Evolutionary conservation across 495 filamentous ascomycete genomes (phyloP), one percentile per base, ranked within the genome.

Genomic region (Aspergillus bertholletiae): DNA sequence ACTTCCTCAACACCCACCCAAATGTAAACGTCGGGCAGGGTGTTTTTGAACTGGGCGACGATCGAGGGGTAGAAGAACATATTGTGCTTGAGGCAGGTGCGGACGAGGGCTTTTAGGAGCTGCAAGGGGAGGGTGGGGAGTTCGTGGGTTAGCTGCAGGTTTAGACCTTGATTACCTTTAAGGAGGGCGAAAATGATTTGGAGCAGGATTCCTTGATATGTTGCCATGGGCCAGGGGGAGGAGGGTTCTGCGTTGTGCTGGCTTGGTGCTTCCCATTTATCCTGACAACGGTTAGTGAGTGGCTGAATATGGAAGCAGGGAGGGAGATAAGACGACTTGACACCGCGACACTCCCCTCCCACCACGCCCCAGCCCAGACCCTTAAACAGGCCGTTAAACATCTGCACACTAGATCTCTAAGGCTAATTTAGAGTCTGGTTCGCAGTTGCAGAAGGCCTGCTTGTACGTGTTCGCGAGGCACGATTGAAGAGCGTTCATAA

Each of bases 181-280:
- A 61, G 22, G 2, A 61, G 24, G 12, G 54, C 51, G 50, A 57
- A 61, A n/a, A 61, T 54, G 4, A 58, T 24, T 3, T 61, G 55
- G 0, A 61, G 26, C 2, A 61, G 51, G 22, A 61, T 61, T 6
- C 49, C 54, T 51, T 61, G 58, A 37, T 61, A 61, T 20, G 58
- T 61, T 53, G 50, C 54, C 13, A 61, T 27, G 18, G 58, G 54
- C 58, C 58, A 61, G 7, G 46, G 30, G 7, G 30, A 5, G 13
- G 3, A 2, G 7, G 30, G 2, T 32, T 32, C 30, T 5, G 30
- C 1, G 13, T 7, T 11, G 13, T 2, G 3, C 1, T 12, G 30
- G 30, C 13, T 32, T 32, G 30, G 13, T 2, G 13, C 13, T 7
- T 32, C 30, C 30, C 30, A 32, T 32, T 12, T 11, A 32, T 32